Conservation (phyloP, 2,329 filamentous ascomycete species). For the Pseudogymnoascus sp. region DNA sequence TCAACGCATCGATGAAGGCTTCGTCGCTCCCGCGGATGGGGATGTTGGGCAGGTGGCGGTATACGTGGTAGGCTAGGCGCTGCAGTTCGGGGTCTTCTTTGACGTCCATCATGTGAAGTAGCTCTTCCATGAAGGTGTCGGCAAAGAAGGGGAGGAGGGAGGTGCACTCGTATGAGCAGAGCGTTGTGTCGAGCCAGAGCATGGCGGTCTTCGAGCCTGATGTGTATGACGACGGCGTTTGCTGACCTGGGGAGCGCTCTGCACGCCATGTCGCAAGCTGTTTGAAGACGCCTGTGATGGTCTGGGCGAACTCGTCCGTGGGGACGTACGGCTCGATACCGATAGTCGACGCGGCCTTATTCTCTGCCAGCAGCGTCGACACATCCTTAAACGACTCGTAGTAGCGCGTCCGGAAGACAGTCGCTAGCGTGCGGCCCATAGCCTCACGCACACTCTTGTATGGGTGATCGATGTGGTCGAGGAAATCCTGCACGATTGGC, state of each 20-base stretch:
- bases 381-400: constrained; percentile 89
- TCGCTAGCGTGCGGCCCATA: constrained; percentile 81
- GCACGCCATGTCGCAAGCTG: constrained; percentile 81
- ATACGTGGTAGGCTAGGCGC: constrained; percentile 90
- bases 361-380: constrained; percentile 62
- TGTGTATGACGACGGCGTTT: constrained; percentile 89
- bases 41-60: constrained; percentile 91
- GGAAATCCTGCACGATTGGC: constrained; percentile 81
- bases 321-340: constrained; percentile 79
- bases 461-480: constrained; percentile 87
- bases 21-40: constrained; percentile 79
- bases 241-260: constrained; percentile 76
- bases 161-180: constrained; percentile 88
- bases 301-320: constrained; percentile 61
- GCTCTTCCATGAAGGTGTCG: constrained; percentile 77
- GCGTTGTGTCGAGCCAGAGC: constrained; percentile 84
- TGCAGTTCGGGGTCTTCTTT: constrained; percentile 97
- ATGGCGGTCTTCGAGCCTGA: constrained; percentile 93
- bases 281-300: constrained; percentile 66
- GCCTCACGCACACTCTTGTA: constrained; percentile 96
- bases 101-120: constrained; percentile 99
- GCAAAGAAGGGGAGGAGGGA: constrained; percentile 89
- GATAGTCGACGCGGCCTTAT: constrained; percentile 72
- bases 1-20: constrained; percentile 75
- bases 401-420: constrained; percentile 84